Evolutionary conservation across 2,329 filamentous ascomycete species (phyloP), one percentile per base, ranked within the genome.

Genomic region (Septoria linicola): DNA sequence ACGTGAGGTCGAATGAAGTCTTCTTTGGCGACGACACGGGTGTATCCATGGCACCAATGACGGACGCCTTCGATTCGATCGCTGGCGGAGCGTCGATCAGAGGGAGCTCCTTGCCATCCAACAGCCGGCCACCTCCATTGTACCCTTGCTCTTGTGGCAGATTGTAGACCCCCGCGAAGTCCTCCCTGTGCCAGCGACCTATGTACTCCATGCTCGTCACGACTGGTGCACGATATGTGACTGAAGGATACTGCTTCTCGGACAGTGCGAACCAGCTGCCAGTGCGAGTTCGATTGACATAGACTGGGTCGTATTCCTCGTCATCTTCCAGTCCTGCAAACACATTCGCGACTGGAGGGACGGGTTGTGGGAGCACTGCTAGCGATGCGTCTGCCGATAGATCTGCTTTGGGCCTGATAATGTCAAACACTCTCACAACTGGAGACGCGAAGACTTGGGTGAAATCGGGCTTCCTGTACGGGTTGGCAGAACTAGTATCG

Each of bases 241-340:
- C 89, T 8, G 92, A 79, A 3, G 93, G 93, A 62, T 96, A 97
- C 7, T 83, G 83, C 34, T 78, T 79, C 51, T 95, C 92, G 1
- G 92, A 96, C 72, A 97, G 80, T 25, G 91, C 93, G 69, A 92
- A 99, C 90, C 92, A 97, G 54, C 88, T 87, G 23, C 91, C 92
- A n/a, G 78, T 76, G 49, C 87, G 82, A 1, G 91, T 96, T 60
- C 85, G 86, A 67, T 96, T 96, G 53, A 97, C 79, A 65, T 93
- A 95, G 0, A 96, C 69, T 51, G 70, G 68, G 37, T 75, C 70
- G 19, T 65, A 61, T 13, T 63, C 64, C 19, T 72, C 68, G 13
- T 64, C 64, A 21, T 72, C 68, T 13, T 68, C 65, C 1, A 61
- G 53, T 11, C 49, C 55, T 10, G 50, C 46, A 27, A 61, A 51